Evolutionary conservation across 495 filamentous ascomycete species (phyloP), one percentile per base, ranked within the genome.

Genomic region (Cudoniella acicularis): DNA sequence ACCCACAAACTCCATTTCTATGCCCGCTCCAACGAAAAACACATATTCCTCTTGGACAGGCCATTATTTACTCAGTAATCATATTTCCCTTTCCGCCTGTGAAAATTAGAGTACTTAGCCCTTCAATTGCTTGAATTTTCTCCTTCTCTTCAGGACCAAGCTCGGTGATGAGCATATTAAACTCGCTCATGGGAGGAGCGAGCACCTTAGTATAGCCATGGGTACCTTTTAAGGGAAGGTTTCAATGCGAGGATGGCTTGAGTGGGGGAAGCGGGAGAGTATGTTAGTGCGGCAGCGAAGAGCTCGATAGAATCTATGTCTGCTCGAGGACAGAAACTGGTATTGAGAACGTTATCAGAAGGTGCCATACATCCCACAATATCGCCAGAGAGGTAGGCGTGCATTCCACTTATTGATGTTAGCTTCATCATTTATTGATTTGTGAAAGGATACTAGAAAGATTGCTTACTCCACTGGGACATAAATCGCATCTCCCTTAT

Each of bases 291-390:
- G 26, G 77, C 69, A 27, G 73, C 73, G 69, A 91, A 92, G 10
- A 83, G 57, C 24, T 88, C 83, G 43, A 84, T 76, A 54, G 72
- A 81, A 58, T 89, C 79, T 25, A 86, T 75, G 22, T 87, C 80
- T 0, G 82, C 74, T 0, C 74, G 75, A 0, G 87, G 87, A 64
- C 87, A 91, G 75, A 92, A 90, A 0, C 89, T 88, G 2, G 80
- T 81, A 60, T 88, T 89, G 11, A 92, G 75, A 22, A 93, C 88
- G 54, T 92, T 91, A 71, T 92, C 87, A 27, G 81, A 87, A 20
- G 89, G 83, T 1, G 88, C 89, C 89, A 94, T 92, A 73, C 89
- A 91, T 68, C 92, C 88, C 56, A 94, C 83, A 49, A 92, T 90
- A 69, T 91, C 86, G 0, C 90, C 90, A 46, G 80, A 79, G 1